Evolutionary conservation across 495 filamentous ascomycete species (phyloP).

Genomic region (Penicillium antarcticum): DNA sequence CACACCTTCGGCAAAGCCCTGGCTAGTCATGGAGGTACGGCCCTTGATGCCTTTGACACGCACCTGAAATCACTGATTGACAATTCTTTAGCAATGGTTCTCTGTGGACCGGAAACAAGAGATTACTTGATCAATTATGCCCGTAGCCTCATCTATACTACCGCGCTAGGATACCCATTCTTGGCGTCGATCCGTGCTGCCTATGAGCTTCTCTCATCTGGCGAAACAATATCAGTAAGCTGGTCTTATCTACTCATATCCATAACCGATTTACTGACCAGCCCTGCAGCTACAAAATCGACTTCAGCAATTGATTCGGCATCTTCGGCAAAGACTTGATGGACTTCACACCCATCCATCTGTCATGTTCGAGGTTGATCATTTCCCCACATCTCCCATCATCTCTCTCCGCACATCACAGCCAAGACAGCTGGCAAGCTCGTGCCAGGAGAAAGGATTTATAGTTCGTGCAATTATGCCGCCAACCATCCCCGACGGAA

Average conservation of each 20-base stretch:
- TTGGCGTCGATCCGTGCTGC: slow-evolving; percentile 44
- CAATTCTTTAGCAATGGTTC: slow-evolving; percentile 33
- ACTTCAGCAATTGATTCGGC: slow-evolving; percentile 34
- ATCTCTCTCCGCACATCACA: slow-evolving; percentile 42
- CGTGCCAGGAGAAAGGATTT: slow-evolving; percentile 33
- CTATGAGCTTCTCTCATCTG: slow-evolving; percentile 41
- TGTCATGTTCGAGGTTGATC: slow-evolving; percentile 33
- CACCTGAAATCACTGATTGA: neutral
- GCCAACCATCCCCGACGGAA: slow-evolving; percentile 45
- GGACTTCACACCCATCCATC: slow-evolving; percentile 25
- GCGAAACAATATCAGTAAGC: slow-evolving; percentile 39
- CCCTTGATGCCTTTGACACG: neutral
- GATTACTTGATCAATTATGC: slow-evolving; percentile 47
- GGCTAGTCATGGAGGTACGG: slow-evolving; percentile 66
- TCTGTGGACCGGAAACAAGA: slow-evolving; percentile 40
- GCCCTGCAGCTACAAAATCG: slow-evolving; percentile 30
- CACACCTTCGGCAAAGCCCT: slow-evolving; percentile 79
- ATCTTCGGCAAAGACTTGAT: slow-evolving; percentile 32
- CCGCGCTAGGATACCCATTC: slow-evolving; percentile 46
- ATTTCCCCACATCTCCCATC: slow-evolving; percentile 42
- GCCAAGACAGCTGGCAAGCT: slow-evolving; percentile 27
- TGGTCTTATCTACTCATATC: neutral
- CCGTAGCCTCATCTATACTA: slow-evolving; percentile 47
- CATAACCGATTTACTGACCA: neutral
- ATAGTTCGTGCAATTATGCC: slow-evolving; percentile 47